A percentile compares a stretch with the other conserved stretches of the same genome.
Conservation (phyloP, 2,329 filamentous ascomycete genomes). For the Fusarium clavum region DNA sequence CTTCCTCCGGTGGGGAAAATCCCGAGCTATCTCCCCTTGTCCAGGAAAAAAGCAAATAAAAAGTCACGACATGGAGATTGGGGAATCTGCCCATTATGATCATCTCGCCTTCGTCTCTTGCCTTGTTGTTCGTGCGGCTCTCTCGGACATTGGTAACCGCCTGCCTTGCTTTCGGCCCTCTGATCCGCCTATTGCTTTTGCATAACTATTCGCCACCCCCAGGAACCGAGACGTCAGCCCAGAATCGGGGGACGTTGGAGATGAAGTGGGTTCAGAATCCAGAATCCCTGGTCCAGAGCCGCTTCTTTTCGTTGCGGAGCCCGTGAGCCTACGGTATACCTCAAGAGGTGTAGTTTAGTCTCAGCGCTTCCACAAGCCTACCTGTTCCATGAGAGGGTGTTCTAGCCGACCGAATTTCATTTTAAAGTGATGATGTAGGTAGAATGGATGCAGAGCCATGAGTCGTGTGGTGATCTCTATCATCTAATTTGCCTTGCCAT, state of each 20-base stretch:
- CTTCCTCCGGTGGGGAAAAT: constrained; percentile 27
- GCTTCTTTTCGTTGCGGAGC: constrained; percentile 6
- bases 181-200: constrained; percentile 18
- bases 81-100: constrained; percentile 30
- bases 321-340: neutral
- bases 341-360: constrained; percentile 9
- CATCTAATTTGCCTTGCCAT: neutral
- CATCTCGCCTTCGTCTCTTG: neutral
- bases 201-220: constrained; percentile 6
- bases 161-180: constrained; percentile 30
- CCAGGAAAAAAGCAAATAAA: neutral
- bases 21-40: constrained; percentile 36
- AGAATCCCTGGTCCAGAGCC: neutral
- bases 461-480: neutral
- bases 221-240: constrained; percentile 19
- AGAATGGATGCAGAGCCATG: constrained; percentile 2
- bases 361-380: neutral
- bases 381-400: neutral
- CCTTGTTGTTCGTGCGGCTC: constrained; percentile 19
- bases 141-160: constrained; percentile 22
- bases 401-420: neutral
- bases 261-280: neutral
- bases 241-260: constrained; percentile 13
- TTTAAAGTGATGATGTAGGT: neutral
- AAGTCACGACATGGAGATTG: constrained; percentile 14